Conservation (phyloP, 2,329 filamentous ascomycete species). For the Trematosphaeria pertusa region DNA sequence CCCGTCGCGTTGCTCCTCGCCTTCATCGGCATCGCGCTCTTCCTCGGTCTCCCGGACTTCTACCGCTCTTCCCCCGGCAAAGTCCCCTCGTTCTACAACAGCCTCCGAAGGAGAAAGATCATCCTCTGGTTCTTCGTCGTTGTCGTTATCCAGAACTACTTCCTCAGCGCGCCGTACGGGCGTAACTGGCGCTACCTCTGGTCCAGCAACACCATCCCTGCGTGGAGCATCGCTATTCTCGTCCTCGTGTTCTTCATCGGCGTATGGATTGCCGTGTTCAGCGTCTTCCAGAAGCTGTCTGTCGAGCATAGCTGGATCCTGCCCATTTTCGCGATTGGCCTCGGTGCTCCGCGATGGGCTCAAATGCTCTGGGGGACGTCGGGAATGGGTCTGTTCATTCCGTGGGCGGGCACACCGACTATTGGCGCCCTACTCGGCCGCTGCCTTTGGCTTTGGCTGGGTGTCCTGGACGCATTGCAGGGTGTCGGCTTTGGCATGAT, state of each 20-base stretch:
- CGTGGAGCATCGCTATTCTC: constrained; percentile 65
- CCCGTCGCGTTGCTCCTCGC: constrained; percentile 66
- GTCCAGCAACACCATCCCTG: constrained; percentile 61
- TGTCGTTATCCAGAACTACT: constrained; percentile 71
- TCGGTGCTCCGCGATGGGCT: constrained; percentile 70
- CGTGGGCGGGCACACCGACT: constrained; percentile 59
- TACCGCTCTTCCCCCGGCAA: constrained; percentile 70
- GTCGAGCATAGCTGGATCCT: constrained; percentile 70
- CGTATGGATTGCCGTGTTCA: constrained; percentile 63
- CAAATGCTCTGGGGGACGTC: constrained; percentile 72
- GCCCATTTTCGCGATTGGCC: constrained; percentile 70
- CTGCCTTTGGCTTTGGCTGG: constrained; percentile 71
- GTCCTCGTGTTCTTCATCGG: constrained; percentile 62
- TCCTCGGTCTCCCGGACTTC: constrained; percentile 69
- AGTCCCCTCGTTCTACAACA: constrained; percentile 70
- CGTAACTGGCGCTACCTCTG: constrained; percentile 72
- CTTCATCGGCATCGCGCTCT: constrained; percentile 62
- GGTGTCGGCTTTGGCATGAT: constrained; percentile 74
- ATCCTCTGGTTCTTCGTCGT: constrained; percentile 72
- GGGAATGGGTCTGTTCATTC: constrained; percentile 66
- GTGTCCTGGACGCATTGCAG: constrained; percentile 69
- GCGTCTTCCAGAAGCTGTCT: constrained; percentile 61
- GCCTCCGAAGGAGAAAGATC: constrained; percentile 68
- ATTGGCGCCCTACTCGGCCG: constrained; percentile 64
- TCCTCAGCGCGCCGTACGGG: constrained; percentile 69